Evolutionary conservation across 2,329 filamentous ascomycete species (phyloP).

Genomic region (Incumbomyces delicatus): DNA sequence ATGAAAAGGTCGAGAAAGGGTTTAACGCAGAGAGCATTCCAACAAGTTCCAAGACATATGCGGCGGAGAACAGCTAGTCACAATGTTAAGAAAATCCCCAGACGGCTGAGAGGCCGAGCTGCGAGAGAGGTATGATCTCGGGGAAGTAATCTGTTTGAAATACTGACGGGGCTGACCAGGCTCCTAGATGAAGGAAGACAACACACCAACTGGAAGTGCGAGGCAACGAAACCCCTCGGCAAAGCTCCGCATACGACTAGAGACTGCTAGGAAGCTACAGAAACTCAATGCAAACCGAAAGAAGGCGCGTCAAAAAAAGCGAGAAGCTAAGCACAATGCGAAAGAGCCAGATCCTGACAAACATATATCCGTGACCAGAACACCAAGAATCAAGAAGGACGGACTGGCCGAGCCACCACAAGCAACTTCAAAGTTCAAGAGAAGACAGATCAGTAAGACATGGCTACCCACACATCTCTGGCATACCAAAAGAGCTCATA

Average conservation of each 20-base stretch:
- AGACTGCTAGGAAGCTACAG: constrained; percentile 64
- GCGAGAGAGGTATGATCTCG: constrained; percentile 44
- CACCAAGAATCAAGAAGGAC: constrained; percentile 61
- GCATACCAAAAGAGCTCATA: constrained; percentile 82
- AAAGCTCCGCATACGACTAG: constrained; percentile 48
- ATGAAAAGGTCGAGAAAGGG: constrained; percentile 64
- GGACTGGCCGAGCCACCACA: constrained; percentile 53
- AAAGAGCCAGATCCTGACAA: constrained; percentile 16
- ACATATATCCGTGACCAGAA: constrained; percentile 21
- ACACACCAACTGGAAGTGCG: constrained; percentile 69
- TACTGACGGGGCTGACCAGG: constrained; percentile 19
- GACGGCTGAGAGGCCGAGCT: constrained; percentile 60
- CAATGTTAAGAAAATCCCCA: constrained; percentile 83
- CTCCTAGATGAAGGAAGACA: constrained; percentile 70
- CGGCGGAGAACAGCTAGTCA: constrained; percentile 85
- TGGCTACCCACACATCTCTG: constrained; percentile 93
- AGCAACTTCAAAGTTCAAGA: constrained; percentile 64
- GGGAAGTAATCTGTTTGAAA: neutral
- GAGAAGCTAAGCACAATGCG: constrained; percentile 24
- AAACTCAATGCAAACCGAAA: constrained; percentile 44
- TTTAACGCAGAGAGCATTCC: constrained; percentile 66
- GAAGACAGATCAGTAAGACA: constrained; percentile 77
- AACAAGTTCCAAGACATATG: constrained; percentile 76
- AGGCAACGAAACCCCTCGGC: constrained; percentile 37
- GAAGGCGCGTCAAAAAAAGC: constrained; percentile 36